These are phyloP conservation scores for Mycena epipterygia DNA, from an alignment of 768 basidiomycete species.

Conservation along the genomic window DNA sequence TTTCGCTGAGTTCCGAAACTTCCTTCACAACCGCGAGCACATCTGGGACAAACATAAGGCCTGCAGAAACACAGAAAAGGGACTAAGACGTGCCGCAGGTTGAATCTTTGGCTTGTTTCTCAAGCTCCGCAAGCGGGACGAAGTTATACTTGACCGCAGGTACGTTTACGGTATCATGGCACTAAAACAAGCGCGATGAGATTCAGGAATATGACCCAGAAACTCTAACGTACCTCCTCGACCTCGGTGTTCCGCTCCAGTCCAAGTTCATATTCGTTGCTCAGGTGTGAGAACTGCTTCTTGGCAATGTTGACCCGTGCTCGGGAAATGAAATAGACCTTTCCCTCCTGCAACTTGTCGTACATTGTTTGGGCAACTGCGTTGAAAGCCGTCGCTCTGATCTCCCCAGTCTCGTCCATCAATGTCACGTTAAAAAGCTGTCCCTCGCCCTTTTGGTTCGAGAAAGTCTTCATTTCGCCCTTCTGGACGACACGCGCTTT, in stretches of 20 bases:
- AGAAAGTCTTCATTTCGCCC: conserved; percentile 90
- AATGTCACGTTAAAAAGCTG: conserved; percentile 93
- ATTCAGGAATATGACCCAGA: not conserved
- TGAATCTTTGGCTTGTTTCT: conserved; percentile 80
- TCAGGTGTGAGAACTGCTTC: conserved; percentile 93
- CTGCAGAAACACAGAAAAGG: conserved; percentile 1
- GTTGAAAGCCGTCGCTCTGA: conserved; percentile 94
- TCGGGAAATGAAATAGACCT: conserved; percentile 92
- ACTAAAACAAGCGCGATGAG: conserved; percentile 67
- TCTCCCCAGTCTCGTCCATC: conserved; percentile 96
- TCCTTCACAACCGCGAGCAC: conserved; percentile 92
- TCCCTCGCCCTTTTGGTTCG: conserved; percentile 91
- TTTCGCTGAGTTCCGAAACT: conserved; percentile 72
- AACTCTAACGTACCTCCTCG: conserved; percentile 72
- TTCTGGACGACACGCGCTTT: conserved; percentile 94
- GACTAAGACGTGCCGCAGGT: conserved; percentile 80
- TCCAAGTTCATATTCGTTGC: conserved; percentile 93
- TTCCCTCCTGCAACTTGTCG: conserved; percentile 89
- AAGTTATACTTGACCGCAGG: conserved; percentile 92
- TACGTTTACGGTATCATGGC: conserved; percentile 79
- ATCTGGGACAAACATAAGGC: conserved; percentile 63
- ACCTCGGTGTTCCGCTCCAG: conserved; percentile 90
- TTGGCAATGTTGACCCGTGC: conserved; percentile 95
- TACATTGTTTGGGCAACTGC: conserved; percentile 85
- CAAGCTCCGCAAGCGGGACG: conserved; percentile 71